phyloP scores from a whole-genome alignment of 2,329 filamentous ascomycete genomes.

The Apiospora pterosperma region DNA sequence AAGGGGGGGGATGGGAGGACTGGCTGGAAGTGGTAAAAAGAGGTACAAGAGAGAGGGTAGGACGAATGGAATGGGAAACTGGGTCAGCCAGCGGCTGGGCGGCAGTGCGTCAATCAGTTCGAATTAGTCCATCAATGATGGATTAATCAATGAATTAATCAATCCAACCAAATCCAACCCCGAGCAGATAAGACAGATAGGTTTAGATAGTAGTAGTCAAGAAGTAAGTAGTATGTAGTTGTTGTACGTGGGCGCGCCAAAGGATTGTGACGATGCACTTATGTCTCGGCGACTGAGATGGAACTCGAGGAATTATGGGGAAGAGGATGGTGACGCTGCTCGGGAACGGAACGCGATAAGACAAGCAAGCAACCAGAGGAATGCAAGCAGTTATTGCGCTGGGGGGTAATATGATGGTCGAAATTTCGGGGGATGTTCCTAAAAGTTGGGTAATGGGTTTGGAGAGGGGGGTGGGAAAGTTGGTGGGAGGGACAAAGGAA shows the following conservation, averaged over 20 bases:
- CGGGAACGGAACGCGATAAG: background rate
- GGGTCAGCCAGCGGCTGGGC: slow-evolving; percentile 1
- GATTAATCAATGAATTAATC: background rate
- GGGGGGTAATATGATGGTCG: background rate
- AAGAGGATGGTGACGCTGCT: background rate
- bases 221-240: background rate
- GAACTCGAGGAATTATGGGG: slow-evolving; percentile 4
- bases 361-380: slow-evolving; percentile 3
- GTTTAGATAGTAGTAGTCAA: background rate
- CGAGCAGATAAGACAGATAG: background rate
- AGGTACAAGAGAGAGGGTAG: background rate
- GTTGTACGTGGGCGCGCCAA: background rate
- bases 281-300: slow-evolving; percentile 5
- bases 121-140: background rate
- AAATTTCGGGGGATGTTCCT: slow-evolving; percentile 2
- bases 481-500: slow-evolving; percentile 2
- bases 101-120: slow-evolving; percentile 1
- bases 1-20: background rate
- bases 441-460: background rate
- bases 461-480: background rate
- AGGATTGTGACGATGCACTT: slow-evolving; percentile 4
- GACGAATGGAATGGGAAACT: background rate
- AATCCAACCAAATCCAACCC: background rate
- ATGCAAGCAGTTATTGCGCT: slow-evolving; percentile 3
- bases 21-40: background rate